These are phyloP conservation scores for Neurospora sp. DNA, from an alignment of 495 filamentous ascomycete species.

Conservation along the genomic window DNA sequence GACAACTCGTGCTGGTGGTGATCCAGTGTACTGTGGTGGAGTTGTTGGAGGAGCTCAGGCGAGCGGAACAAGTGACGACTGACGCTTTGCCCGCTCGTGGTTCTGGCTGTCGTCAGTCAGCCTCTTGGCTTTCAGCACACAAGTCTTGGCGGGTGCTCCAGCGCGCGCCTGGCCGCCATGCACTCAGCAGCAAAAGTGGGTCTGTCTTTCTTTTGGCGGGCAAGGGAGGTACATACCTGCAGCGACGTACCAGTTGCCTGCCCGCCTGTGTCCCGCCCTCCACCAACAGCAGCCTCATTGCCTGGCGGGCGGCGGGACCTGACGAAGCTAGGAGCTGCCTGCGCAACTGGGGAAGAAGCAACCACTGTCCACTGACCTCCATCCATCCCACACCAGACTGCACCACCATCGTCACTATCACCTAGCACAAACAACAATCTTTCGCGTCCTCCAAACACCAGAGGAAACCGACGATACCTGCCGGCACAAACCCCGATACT, in stretches of 20 bases:
- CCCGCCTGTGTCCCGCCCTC: constrained; percentile 5
- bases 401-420: background rate
- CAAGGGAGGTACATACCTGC: constrained; percentile 11
- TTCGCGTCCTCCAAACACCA: background rate
- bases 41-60: constrained; percentile 9
- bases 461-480: background rate
- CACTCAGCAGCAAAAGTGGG: background rate
- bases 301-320: constrained; percentile 3
- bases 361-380: background rate
- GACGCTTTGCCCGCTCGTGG: background rate
- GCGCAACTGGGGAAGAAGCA: background rate
- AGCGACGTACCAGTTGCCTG: constrained; percentile 2
- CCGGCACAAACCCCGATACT: background rate
- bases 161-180: background rate
- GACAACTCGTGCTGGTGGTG: constrained; percentile 8
- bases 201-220: constrained; percentile 4
- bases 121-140: background rate
- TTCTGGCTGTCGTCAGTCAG: constrained; percentile 13
- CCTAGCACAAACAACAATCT: background rate
- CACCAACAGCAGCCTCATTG: background rate
- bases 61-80: constrained; percentile 4
- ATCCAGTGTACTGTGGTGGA: background rate
- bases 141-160: constrained; percentile 13
- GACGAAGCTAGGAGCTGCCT: constrained; percentile 30
- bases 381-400: background rate